Evolutionary conservation across 371 early-diverging fungal species (phyloP).

Genomic region (Rhizopus microsporus): DNA sequence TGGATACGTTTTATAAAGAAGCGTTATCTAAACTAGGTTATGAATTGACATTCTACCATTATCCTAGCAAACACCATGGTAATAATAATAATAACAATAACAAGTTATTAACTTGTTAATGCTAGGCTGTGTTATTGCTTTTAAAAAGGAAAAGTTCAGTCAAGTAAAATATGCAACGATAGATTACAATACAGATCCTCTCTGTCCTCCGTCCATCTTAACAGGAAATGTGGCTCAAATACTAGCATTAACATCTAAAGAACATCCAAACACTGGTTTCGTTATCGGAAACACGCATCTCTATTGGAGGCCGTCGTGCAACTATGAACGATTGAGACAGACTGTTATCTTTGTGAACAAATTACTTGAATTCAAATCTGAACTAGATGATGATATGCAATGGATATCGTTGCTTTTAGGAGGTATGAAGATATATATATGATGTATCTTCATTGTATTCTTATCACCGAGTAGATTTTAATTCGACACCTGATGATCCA

Average conservation of each 20-base stretch:
- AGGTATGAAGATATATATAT: conserved; percentile 13
- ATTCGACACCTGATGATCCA: conserved; percentile 57
- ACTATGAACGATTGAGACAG: conserved; percentile 60
- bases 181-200: conserved; percentile 48
- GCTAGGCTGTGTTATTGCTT: conserved; percentile 38
- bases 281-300: conserved; percentile 48
- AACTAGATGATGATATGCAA: conserved; percentile 6
- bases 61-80: conserved; percentile 47
- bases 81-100: conserved; percentile 2
- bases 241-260: conserved; percentile 33
- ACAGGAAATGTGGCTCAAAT: conserved; percentile 59
- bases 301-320: conserved; percentile 61
- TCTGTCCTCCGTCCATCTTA: conserved; percentile 44
- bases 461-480: conserved; percentile 42
- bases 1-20: conserved; percentile 34
- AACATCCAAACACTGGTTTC: conserved; percentile 25
- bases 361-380: conserved; percentile 22
- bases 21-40: conserved; percentile 36
- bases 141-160: conserved; percentile 33
- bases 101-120: neutral
- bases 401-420: conserved; percentile 37
- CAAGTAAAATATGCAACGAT: conserved; percentile 35
- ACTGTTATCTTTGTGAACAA: conserved; percentile 33
- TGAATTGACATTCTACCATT: conserved; percentile 25
- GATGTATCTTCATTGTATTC: neutral